phyloP scores from a whole-genome alignment of 768 basidiomycete genomes.

The Rhizopogon roseolus region DNA sequence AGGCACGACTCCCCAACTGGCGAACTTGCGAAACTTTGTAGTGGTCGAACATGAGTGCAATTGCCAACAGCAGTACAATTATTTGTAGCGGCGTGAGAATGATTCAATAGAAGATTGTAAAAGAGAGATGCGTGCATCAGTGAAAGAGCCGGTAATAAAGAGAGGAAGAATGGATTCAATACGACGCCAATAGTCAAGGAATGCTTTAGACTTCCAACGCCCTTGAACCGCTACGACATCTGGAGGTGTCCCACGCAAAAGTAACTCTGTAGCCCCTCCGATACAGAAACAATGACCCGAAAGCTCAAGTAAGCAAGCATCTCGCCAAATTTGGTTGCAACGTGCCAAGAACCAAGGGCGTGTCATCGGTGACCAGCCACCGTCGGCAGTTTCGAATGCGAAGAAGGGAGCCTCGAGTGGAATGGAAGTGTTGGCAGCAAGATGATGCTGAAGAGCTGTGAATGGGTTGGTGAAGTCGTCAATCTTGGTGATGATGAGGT shows the following conservation, averaged over 20 bases:
- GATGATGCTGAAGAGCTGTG: constrained; percentile 21
- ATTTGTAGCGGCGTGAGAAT: no score
- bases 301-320: no score
- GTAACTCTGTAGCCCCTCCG: constrained; percentile 22
- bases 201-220: constrained; percentile 26
- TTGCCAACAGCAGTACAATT: no score
- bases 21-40: no score
- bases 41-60: no score
- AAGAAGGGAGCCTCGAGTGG: constrained; percentile 7
- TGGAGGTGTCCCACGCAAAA: constrained; percentile 25
- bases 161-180: constrained; percentile 19
- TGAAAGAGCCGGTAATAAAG: no score
- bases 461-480: constrained; percentile 9
- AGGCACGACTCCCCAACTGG: no score
- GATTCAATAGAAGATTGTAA: no score
- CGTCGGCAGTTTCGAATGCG: background rate
- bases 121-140: no score
- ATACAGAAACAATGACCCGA: no score
- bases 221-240: constrained; percentile 25
- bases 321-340: no score
- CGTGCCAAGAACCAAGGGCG: background rate
- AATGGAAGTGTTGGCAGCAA: constrained; percentile 4
- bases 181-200: constrained; percentile 24
- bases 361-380: no score
- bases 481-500: constrained; percentile 18